phyloP scores from a whole-genome alignment of 2,329 filamentous ascomycete genomes.

The Neonectria faginata region DNA sequence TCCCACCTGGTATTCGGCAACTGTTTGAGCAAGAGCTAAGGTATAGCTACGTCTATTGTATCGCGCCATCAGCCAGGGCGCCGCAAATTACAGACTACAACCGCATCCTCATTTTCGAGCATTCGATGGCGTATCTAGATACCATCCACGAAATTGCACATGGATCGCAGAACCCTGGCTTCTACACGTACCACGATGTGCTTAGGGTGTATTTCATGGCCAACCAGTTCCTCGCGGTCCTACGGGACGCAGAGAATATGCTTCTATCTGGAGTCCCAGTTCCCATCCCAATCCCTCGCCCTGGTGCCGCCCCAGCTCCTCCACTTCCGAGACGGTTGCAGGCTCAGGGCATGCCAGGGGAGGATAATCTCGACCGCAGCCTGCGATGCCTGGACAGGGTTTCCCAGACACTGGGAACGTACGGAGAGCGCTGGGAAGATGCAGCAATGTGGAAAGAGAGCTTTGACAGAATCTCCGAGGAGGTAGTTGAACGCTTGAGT shows the following conservation, averaged over 20 bases:
- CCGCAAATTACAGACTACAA: slow-evolving; percentile 81
- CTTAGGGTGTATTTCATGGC: slow-evolving; percentile 83
- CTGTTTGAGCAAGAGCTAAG: slow-evolving; percentile 89
- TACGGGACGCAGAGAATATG: slow-evolving; percentile 68
- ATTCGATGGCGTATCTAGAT: slow-evolving; percentile 84
- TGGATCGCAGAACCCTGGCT: slow-evolving; percentile 68
- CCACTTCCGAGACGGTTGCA: slow-evolving; percentile 62
- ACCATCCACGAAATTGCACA: slow-evolving; percentile 76
- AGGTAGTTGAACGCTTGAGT: slow-evolving; percentile 58
- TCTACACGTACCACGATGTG: slow-evolving; percentile 89
- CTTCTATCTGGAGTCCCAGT: slow-evolving; percentile 64
- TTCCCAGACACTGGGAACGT: slow-evolving; percentile 65
- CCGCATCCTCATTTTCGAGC: slow-evolving; percentile 85
- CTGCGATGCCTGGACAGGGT: slow-evolving; percentile 67
- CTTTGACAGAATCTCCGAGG: slow-evolving; percentile 63
- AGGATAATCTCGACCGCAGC: slow-evolving; percentile 67
- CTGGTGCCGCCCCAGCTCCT: slow-evolving; percentile 62
- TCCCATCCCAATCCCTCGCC: slow-evolving; percentile 57
- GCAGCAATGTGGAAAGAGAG: slow-evolving; percentile 64
- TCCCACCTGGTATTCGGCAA: slow-evolving; percentile 74
- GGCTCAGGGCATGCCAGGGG: slow-evolving; percentile 50
- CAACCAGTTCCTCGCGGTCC: slow-evolving; percentile 70
- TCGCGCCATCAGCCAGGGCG: slow-evolving; percentile 82
- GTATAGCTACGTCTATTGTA: slow-evolving; percentile 91
- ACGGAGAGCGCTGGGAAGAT: slow-evolving; percentile 70